Evolutionary conservation across 2,329 filamentous ascomycete genomes (phyloP), one percentile per base, ranked within the genome.

Genomic region (Alternaria conjuncta): DNA sequence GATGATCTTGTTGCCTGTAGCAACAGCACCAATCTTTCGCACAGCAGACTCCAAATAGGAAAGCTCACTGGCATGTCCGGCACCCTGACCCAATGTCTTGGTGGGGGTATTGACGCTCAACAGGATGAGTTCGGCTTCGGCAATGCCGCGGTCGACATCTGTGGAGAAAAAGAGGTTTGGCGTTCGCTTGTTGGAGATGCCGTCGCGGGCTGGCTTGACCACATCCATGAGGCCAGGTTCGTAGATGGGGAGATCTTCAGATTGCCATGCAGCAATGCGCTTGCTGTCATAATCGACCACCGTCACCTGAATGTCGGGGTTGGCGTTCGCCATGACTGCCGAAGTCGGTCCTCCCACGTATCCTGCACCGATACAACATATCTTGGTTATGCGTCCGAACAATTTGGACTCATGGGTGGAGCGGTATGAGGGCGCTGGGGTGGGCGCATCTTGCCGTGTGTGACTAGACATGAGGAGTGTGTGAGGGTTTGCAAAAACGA

Each of bases 81-180:
- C 88, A 51, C 92, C 92, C 21, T 88, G 81, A 58, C 92, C 92
- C 51, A 86, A 86, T 36, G 83, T 86, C 81, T 94, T 94, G 46
- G 92, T 94, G 3, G 92, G 92, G 0, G 92, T 94, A 78, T 94
- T 93, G 70, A 95, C 92, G 13, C 90, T 88, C 59, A 94, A 86
- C 63, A 95, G 87, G 60, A 95, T 86, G 47, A 94, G 81, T 74
- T 94, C 91, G 12, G 92, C 91, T 66, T 89, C 87, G 23, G 83
- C 78, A 63, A 94, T 90, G 63, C 83, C 84, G 65, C 80, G 82
- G 20, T 85, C 84, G 10, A 92, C 84, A 57, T 93, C 85, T 20
- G 88, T 91, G 4, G 90, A 90, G 81, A 95, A 95, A 82, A 89
- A 86, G 18, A 95, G 83, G 78, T 94, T 95, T 12, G 88, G 85